Evolutionary conservation across 371 early-diverging fungal species (phyloP), one percentile per base, ranked within the genome.

Genomic region (Neoconidiobolus thromboides): DNA sequence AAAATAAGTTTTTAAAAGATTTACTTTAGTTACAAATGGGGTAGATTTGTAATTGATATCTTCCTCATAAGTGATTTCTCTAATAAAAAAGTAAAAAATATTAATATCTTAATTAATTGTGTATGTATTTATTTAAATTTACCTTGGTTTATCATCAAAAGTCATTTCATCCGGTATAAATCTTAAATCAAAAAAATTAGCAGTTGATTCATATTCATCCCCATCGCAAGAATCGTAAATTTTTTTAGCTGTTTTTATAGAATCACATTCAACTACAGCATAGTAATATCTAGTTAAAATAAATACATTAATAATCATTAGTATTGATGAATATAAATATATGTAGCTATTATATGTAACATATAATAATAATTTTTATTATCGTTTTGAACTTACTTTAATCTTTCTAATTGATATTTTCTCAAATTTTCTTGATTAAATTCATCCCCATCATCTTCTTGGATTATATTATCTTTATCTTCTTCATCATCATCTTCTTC

Each of bases 171-270:
- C 90, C 49, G 98, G 96, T 58, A 98, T 82, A 78, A 84, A 98
- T n/a, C 97, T 80, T 64, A 96, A 69, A 71, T 98, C 97, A 64
- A 98, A 89, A 62, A 87, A 86, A 74, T 95, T 95, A 59, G 91
- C 81, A 47, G 89, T 86, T 51, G 79, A 77, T 68, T 97, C 99
- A 65, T 85, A 95, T 70, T 98, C 99, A 6, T 86, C 77, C 9
- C 91, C 93, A 68, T 98, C 99, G 66, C 92, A 91, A 14, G 79
- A 72, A 10, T 80, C 68, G 65, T 87, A 90, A 55, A 98, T 86
- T 3, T 79, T 70, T 51, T 74, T 72, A 15, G 97, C 95, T 1
- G 95, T 93, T 55, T 73, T 76, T 0, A 84, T 76, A n/a, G 77
- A 73, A 69, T 93, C 93, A 63, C 91, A 93, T 65, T 91, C 93